Percentiles rank a stretch among this genome's conserved stretches.
Conservation (phyloP, 176 grass and related monocot genomes). For the Musa schizocarpa region DNA sequence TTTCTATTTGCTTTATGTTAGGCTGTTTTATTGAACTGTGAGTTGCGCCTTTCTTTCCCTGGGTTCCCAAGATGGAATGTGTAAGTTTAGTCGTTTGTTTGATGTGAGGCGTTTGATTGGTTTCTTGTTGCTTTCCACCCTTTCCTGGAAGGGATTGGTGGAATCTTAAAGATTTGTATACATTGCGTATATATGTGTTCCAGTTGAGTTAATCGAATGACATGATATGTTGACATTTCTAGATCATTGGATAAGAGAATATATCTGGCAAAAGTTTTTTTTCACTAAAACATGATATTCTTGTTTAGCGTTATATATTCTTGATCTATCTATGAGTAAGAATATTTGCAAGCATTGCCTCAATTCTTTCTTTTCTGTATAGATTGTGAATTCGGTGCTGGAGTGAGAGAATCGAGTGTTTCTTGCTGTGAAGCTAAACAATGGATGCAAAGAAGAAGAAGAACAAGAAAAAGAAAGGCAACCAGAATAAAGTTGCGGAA, state of each 20-base stretch:
- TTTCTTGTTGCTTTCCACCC: background rate
- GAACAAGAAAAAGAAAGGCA: constrained; percentile 89
- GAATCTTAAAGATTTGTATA: background rate
- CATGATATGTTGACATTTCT: background rate
- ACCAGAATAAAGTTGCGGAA: constrained; percentile 47
- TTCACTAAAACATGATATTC: background rate
- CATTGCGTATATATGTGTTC: background rate
- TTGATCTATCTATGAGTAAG: background rate
- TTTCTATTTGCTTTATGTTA: background rate
- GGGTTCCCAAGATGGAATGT: background rate
- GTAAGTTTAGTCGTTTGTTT: background rate
- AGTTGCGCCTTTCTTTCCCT: background rate
- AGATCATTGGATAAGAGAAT: background rate
- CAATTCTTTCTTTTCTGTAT: background rate
- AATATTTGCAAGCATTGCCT: no score
- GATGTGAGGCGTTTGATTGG: background rate
- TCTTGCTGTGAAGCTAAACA: background rate
- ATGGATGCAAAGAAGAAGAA: constrained; percentile 95
- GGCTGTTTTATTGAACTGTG: background rate
- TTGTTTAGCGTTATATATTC: background rate
- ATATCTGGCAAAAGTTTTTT: background rate
- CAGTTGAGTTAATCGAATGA: background rate
- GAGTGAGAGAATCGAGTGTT: background rate
- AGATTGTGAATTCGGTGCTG: background rate
- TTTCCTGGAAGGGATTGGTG: background rate